These are phyloP conservation scores for Echinosophora koreensis DNA, from an alignment of 306 rosid genomes.

Conservation along the genomic window DNA sequence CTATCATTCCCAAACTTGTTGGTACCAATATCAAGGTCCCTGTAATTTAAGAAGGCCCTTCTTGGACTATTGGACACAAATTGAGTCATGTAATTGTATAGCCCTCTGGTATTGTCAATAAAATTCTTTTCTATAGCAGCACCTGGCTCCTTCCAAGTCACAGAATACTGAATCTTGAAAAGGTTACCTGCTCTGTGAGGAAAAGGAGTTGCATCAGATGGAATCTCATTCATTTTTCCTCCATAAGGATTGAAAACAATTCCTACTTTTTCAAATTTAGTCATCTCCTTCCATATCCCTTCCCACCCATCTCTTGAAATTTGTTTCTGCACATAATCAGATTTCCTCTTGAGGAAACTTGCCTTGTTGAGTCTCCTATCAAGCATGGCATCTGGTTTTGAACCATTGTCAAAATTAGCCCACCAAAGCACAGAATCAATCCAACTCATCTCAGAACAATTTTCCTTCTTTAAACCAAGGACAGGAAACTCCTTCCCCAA, in stretches of 20 bases:
- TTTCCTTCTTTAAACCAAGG: conserved; percentile 49
- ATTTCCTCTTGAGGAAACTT: conserved; percentile 28
- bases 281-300: conserved; percentile 26
- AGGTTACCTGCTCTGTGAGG: conserved; percentile 38
- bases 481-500: conserved; percentile 49
- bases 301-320: conserved; percentile 22
- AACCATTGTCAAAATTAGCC: not conserved
- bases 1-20: not conserved
- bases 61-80: conserved; percentile 40
- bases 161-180: conserved; percentile 29
- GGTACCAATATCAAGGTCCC: conserved; percentile 36
- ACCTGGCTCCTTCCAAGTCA: conserved; percentile 25
- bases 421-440: conserved; percentile 38
- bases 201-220: conserved; percentile 18
- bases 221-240: conserved; percentile 24
- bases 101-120: not conserved
- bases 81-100: conserved; percentile 33
- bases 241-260: conserved; percentile 40
- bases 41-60: conserved; percentile 34
- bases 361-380: not conserved
- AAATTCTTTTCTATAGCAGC: not conserved
- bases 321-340: conserved; percentile 13
- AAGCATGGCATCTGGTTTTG: conserved; percentile 12
- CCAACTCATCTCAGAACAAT: conserved; percentile 48
- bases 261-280: not conserved